Evolutionary conservation across 495 filamentous ascomycete species (phyloP).

Genomic region (Annulohypoxylon maeteangense): DNA sequence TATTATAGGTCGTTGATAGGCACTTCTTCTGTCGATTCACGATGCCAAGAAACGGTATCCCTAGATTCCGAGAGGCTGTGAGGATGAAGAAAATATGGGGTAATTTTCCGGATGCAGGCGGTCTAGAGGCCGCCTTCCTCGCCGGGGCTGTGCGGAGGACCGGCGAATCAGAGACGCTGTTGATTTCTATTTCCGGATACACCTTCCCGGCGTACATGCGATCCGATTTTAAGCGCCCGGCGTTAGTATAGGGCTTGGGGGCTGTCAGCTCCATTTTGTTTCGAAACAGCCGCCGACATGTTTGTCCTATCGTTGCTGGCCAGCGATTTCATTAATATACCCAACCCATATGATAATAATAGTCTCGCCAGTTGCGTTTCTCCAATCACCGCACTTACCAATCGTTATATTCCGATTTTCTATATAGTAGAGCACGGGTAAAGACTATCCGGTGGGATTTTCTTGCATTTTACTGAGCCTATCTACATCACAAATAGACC

Average conservation of each 20-base stretch:
- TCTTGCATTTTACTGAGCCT: constrained; percentile 1
- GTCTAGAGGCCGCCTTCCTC: not conserved
- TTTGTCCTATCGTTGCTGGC: not conserved
- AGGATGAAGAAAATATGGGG: constrained; percentile 8
- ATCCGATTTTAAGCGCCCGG: constrained; percentile 32
- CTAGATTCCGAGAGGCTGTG: constrained; percentile 27
- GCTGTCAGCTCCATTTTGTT: constrained; percentile 28
- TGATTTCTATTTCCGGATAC: constrained; percentile 36
- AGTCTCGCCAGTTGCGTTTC: not conserved
- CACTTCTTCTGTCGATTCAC: not conserved
- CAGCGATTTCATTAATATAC: constrained; percentile 4
- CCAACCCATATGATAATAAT: constrained; percentile 20
- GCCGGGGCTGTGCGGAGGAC: constrained; percentile 29
- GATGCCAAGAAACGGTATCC: constrained; percentile 25
- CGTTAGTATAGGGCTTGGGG: constrained; percentile 11
- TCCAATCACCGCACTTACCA: not conserved
- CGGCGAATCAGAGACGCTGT: constrained; percentile 31
- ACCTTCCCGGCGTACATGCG: constrained; percentile 9
- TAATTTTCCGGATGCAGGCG: not conserved
- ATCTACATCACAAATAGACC: not conserved
- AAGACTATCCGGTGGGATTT: constrained; percentile 25
- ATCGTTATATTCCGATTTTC: not conserved
- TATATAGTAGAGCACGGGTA: constrained; percentile 22
- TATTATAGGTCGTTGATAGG: constrained; percentile 1
- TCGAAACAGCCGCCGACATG: constrained; percentile 30